Percentiles rank a stretch among this genome's conserved stretches.
Evolutionary conservation across 371 early-diverging fungal genomes (phyloP).

Genomic region (Mucor piriformis): DNA sequence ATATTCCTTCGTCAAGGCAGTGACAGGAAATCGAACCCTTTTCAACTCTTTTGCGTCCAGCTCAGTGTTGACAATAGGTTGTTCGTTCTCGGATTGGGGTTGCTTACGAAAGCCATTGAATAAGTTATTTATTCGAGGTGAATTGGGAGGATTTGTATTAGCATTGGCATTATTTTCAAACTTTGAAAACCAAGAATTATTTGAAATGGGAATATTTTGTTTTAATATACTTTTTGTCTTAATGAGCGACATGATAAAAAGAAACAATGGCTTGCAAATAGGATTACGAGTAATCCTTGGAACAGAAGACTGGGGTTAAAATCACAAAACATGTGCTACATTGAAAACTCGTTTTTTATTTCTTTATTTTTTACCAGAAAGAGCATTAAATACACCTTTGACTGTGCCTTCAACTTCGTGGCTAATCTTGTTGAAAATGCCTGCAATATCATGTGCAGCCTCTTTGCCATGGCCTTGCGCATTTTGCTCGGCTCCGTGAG

Average conservation of each 20-base stretch:
- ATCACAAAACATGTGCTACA: neutral
- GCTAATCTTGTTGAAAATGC: neutral
- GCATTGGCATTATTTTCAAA: slow-evolving; percentile 1
- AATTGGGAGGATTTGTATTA: neutral
- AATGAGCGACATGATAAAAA: neutral
- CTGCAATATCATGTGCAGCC: neutral
- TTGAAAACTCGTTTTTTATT: neutral
- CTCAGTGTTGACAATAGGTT: slow-evolving; percentile 13
- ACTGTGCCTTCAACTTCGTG: slow-evolving; percentile 7
- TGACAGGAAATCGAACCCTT: slow-evolving; percentile 63
- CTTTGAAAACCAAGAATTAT: slow-evolving; percentile 23
- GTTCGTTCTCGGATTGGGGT: neutral
- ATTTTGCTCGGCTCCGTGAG: slow-evolving; percentile 22
- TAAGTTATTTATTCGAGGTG: slow-evolving; percentile 9
- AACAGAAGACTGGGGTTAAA: neutral
- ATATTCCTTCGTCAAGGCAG: slow-evolving; percentile 54
- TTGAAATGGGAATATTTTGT: neutral
- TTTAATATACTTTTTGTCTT: slow-evolving; percentile 20
- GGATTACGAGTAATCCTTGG: neutral
- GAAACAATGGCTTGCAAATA: neutral
- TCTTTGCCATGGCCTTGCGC: slow-evolving; percentile 14
- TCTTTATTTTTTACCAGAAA: slow-evolving; percentile 4
- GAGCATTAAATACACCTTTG: slow-evolving; percentile 2
- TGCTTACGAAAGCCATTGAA: slow-evolving; percentile 13
- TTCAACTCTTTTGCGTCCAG: slow-evolving; percentile 43